A percentile compares a stretch with the other conserved stretches of the same genome.
Conservation (phyloP, 257 asterid genomes). For the Avicennia marina region DNA sequence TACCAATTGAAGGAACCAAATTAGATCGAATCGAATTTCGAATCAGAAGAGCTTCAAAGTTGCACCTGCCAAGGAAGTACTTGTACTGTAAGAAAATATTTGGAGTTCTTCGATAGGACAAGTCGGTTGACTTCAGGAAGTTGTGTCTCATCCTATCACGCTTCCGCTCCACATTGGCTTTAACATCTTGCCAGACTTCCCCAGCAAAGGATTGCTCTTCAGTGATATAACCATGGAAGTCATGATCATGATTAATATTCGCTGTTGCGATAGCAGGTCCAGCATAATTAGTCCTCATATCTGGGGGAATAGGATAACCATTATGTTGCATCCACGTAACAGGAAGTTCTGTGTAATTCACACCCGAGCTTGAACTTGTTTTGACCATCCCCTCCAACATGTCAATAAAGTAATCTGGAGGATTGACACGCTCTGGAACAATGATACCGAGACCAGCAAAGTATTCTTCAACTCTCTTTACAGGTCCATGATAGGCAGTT, state of each 20-base stretch:
- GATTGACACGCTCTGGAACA: slow-evolving; percentile 54
- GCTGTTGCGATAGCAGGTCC: slow-evolving; percentile 17
- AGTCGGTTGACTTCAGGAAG: slow-evolving; percentile 39
- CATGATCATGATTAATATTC: slow-evolving; percentile 17
- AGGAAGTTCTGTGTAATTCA: slow-evolving; percentile 47
- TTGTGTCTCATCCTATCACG: slow-evolving; percentile 44
- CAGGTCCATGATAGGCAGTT: slow-evolving; percentile 55
- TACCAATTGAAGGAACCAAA: too few relatives aligned
- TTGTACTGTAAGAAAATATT: slow-evolving; percentile 40
- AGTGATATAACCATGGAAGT: slow-evolving; percentile 18
- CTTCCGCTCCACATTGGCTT: slow-evolving; percentile 40
- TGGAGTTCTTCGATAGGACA: slow-evolving; percentile 52
- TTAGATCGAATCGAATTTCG: background rate
- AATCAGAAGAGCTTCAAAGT: background rate
- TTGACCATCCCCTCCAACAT: slow-evolving; percentile 61
- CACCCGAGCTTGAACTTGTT: slow-evolving; percentile 39
- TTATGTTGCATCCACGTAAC: slow-evolving; percentile 58
- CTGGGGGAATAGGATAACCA: slow-evolving; percentile 49
- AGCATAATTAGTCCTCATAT: slow-evolving; percentile 31
- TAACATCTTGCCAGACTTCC: slow-evolving; percentile 57
- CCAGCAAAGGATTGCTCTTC: slow-evolving; percentile 56
- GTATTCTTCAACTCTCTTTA: slow-evolving; percentile 43
- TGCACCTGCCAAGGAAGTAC: slow-evolving; percentile 49
- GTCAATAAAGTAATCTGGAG: slow-evolving; percentile 60
- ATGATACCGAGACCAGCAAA: slow-evolving; percentile 41